phyloP scores from a whole-genome alignment of 345 rosid genomes.

The Linum trigynum region DNA sequence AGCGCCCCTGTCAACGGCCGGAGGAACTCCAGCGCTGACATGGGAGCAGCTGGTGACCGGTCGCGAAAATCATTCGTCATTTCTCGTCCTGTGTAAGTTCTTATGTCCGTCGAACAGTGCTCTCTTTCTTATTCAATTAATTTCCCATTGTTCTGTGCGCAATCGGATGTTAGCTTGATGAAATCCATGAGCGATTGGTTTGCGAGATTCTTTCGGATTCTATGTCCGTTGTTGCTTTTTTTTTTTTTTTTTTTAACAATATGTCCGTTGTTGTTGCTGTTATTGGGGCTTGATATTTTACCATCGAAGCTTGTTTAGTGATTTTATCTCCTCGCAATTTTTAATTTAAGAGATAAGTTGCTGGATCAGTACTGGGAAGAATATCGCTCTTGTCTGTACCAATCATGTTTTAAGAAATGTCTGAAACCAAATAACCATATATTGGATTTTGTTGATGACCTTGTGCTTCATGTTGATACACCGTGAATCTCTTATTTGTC shows the following conservation, averaged over 20 bases:
- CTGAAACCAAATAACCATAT: background rate
- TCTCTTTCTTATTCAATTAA: background rate
- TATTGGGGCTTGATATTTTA: no score
- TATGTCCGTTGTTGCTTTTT: background rate
- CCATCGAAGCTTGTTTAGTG: background rate
- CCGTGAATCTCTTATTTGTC: background rate
- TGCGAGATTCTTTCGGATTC: background rate
- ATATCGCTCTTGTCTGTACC: background rate
- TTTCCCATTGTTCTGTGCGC: no score
- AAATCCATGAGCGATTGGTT: background rate
- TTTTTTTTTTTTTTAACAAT: background rate
- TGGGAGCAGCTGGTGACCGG: conserved; percentile 37
- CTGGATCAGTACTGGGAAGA: background rate
- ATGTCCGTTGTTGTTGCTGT: no score
- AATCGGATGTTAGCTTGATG: background rate
- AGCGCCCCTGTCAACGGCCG: conserved; percentile 29
- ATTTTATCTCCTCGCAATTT: background rate
- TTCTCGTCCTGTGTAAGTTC: conserved; percentile 55
- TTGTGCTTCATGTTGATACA: background rate
- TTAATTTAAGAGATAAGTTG: background rate
- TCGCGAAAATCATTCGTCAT: conserved; percentile 47
- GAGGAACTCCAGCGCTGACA: conserved; percentile 45
- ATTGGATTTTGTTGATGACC: background rate
- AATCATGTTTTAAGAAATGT: background rate
- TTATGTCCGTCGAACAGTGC: no score